Evolutionary conservation across 305 asterid species (phyloP).

Genomic region (Fraxinus dipetala): DNA sequence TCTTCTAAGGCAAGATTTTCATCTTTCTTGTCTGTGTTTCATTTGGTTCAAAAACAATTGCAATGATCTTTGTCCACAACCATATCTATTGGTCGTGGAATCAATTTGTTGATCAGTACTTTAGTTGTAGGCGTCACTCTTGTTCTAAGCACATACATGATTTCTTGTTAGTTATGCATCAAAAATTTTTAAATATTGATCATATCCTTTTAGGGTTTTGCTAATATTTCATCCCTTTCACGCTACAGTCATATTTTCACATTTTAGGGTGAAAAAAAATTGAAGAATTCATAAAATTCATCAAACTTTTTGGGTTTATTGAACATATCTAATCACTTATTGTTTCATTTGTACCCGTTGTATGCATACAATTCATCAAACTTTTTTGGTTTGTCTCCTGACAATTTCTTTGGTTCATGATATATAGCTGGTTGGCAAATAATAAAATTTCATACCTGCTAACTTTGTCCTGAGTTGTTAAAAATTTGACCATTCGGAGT

Average conservation of each 20-base stretch:
- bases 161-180: slow-evolving; percentile 14
- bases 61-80: not conserved
- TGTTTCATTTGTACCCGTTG: not conserved
- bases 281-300: too few relatives aligned
- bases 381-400: not conserved
- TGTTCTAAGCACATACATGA: not conserved
- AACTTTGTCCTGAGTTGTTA: not conserved
- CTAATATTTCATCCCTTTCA: not conserved
- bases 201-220: slow-evolving; percentile 35
- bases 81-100: not conserved
- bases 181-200: not conserved
- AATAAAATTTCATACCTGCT: not conserved
- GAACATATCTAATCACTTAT: not conserved
- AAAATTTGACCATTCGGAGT: slow-evolving; percentile 21
- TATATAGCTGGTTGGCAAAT: not conserved
- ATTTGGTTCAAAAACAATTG: not conserved
- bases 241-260: not conserved
- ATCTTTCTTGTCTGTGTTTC: not conserved
- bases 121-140: not conserved
- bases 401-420: not conserved
- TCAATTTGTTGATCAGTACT: slow-evolving; percentile 6
- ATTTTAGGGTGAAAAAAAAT: not conserved
- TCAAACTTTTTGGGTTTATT: not conserved
- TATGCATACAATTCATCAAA: not conserved
- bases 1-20: not conserved